Evolutionary conservation across 2,329 filamentous ascomycete species (phyloP).

Genomic region (Daldinia sp.): DNA sequence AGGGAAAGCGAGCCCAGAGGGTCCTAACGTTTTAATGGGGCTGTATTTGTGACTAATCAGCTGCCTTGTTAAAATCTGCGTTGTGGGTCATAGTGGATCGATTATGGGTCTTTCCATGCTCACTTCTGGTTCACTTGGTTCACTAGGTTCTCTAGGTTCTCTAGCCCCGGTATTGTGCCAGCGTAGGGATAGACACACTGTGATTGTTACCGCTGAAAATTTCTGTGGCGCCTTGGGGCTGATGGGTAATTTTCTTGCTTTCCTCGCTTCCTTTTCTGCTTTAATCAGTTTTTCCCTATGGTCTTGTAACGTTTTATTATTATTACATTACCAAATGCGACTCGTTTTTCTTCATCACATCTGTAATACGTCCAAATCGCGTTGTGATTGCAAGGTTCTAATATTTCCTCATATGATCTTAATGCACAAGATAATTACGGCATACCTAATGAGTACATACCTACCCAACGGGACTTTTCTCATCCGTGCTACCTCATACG

Average conservation of each 20-base stretch:
- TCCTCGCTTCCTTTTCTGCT: constrained; percentile 30
- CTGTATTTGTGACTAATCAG: constrained; percentile 53
- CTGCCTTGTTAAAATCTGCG: constrained; percentile 44
- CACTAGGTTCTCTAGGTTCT: too few relatives aligned
- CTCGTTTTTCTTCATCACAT: constrained; percentile 26
- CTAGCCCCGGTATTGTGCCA: constrained; percentile 32
- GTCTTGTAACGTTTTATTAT: constrained; percentile 8
- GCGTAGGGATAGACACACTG: constrained; percentile 38
- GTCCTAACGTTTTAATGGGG: constrained; percentile 52
- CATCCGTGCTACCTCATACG: constrained; percentile 24
- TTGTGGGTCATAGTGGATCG: constrained; percentile 30
- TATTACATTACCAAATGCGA: constrained; percentile 28
- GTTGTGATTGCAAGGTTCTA: constrained; percentile 31
- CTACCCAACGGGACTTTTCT: constrained; percentile 16
- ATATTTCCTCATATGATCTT: constrained; percentile 28
- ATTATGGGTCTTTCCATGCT: neutral
- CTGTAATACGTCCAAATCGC: constrained; percentile 21
- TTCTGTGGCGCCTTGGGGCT: constrained; percentile 43
- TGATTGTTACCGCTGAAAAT: constrained; percentile 26
- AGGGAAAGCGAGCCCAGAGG: constrained; percentile 48
- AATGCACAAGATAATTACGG: constrained; percentile 30
- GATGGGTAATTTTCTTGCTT: constrained; percentile 21
- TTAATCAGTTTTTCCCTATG: constrained; percentile 7
- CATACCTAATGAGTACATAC: constrained; percentile 9
- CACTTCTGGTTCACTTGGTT: too few relatives aligned